These are phyloP conservation scores for Pugionium dolabratum DNA, from an alignment of 345 rosid species.

Conservation along the genomic window DNA sequence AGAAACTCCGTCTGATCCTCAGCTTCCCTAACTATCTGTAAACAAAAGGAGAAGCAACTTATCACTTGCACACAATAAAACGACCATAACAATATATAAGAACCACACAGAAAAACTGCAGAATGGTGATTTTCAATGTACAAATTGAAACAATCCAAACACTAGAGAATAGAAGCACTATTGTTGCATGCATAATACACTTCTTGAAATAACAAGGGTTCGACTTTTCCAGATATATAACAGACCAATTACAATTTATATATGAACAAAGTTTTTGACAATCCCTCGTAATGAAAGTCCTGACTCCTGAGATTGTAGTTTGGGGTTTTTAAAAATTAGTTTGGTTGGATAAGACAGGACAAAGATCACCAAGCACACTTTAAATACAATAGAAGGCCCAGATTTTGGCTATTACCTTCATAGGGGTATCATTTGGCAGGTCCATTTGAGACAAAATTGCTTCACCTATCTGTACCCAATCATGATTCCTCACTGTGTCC, in stretches of 20 bases:
- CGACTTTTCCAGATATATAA: neutral
- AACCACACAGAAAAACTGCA: neutral
- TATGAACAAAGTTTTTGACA: neutral
- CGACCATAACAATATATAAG: neutral
- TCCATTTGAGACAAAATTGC: conserved; percentile 58
- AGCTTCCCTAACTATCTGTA: conserved; percentile 75
- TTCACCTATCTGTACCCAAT: conserved; percentile 62
- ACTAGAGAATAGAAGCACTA: neutral
- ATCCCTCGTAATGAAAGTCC: neutral
- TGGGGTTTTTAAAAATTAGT: neutral
- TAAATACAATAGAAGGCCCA: neutral
- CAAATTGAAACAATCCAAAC: neutral
- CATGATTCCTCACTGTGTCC: conserved; percentile 48
- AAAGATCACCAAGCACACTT: conserved; percentile 5
- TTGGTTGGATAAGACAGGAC: neutral
- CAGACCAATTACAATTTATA: neutral
- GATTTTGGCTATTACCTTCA: conserved; percentile 52
- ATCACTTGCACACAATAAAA: conserved; percentile 16
- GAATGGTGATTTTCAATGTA: neutral
- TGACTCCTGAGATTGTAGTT: neutral
- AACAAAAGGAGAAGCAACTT: conserved; percentile 6
- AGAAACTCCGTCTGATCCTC: conserved; percentile 78
- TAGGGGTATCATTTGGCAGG: conserved; percentile 61
- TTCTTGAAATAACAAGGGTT: neutral
- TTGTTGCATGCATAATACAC: neutral